Conservation (phyloP, 441 rosid species). For the Gossypium laxum region DNA sequence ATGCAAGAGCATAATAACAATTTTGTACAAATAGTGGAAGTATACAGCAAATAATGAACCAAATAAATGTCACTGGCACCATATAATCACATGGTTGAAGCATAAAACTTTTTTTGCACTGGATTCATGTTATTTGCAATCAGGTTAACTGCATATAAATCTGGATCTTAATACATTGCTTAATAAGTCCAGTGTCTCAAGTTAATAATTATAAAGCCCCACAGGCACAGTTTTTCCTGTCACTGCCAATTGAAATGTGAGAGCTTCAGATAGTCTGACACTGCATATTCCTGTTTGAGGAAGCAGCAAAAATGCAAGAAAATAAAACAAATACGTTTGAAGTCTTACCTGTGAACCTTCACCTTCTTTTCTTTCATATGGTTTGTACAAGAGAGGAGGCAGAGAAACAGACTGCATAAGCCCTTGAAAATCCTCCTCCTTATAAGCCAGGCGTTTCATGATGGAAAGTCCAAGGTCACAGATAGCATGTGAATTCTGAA, state of each 20-base stretch:
- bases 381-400: conserved; percentile 62
- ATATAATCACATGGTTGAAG: background rate
- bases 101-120: background rate
- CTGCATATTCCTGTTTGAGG: background rate
- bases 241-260: background rate
- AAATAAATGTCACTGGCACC: background rate
- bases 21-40: background rate
- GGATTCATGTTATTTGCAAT: background rate
- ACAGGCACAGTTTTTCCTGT: background rate
- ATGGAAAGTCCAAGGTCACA: conserved; percentile 83
- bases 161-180: background rate
- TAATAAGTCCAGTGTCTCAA: background rate
- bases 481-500: conserved; percentile 84
- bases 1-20: conserved; percentile 12
- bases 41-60: background rate
- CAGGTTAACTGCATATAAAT: background rate
- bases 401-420: conserved; percentile 36
- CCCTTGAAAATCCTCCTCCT: conserved; percentile 40
- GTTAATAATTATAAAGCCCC: background rate
- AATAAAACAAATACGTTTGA: background rate
- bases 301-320: background rate
- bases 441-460: conserved; percentile 43
- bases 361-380: conserved; percentile 46
- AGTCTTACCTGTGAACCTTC: conserved; percentile 47
- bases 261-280: background rate